Conservation (phyloP, 2,329 filamentous ascomycete genomes). For the Amesomyces nigricolor region DNA sequence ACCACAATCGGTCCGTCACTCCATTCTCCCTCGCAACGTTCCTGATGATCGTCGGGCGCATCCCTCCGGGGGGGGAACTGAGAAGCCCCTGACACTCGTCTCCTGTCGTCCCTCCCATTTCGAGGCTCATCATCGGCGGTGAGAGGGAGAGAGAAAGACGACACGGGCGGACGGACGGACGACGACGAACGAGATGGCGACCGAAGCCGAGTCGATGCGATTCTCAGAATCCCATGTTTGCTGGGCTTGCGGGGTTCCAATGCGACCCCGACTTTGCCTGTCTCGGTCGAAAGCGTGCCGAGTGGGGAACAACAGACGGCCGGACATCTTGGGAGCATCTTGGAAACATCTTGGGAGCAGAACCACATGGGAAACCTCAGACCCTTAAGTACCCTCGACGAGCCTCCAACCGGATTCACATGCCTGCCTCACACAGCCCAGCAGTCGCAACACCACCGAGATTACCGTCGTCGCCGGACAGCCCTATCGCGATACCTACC, state of each 20-base stretch:
- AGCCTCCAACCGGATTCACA: no score
- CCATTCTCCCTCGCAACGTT: not conserved
- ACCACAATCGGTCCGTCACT: slow-evolving; percentile 8
- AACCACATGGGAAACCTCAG: not conserved
- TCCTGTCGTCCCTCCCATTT: no score
- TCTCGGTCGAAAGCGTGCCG: not conserved
- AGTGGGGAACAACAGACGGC: not conserved
- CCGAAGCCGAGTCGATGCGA: no score
- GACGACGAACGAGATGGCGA: no score
- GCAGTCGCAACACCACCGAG: no score
- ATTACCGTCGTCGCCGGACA: no score
- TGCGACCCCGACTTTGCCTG: not conserved
- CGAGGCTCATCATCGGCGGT: no score
- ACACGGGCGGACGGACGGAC: no score
- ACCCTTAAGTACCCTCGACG: no score
- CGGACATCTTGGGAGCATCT: not conserved
- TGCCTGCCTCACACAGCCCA: no score
- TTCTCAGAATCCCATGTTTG: not conserved
- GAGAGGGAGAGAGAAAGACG: no score
- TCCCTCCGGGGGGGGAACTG: not conserved
- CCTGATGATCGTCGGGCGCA: not conserved
- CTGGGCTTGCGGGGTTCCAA: not conserved
- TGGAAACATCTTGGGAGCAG: not conserved
- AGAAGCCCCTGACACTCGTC: not conserved
- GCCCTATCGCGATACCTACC: no score